These are phyloP conservation scores for Byssoonygena ceratinophila DNA, from an alignment of 2,329 filamentous ascomycete species.

Conservation along the genomic window DNA sequence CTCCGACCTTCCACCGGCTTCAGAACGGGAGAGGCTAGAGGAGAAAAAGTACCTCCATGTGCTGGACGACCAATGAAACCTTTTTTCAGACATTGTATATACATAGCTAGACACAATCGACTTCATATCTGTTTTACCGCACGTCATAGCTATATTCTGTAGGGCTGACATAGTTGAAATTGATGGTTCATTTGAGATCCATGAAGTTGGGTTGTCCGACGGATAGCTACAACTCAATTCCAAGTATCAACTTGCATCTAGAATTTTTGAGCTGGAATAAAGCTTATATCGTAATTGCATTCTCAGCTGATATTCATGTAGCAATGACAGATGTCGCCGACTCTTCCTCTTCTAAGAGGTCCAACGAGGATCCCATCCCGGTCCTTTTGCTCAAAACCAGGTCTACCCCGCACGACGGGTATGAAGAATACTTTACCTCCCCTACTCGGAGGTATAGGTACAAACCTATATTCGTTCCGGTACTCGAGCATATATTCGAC, in stretches of 20 bases:
- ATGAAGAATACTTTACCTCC: constrained; percentile 36
- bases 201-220: no score
- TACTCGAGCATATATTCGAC: constrained; percentile 38
- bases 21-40: constrained; percentile 85
- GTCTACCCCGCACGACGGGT: constrained; percentile 37
- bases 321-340: constrained; percentile 1
- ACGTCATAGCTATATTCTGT: background rate
- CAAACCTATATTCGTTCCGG: constrained; percentile 36
- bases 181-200: no score
- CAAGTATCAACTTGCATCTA: background rate
- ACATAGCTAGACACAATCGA: constrained; percentile 27
- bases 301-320: background rate
- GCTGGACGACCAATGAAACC: constrained; percentile 64
- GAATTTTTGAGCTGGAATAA: no score
- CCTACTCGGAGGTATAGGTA: constrained; percentile 19
- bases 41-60: constrained; percentile 97
- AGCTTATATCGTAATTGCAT: background rate
- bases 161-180: no score
- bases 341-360: background rate
- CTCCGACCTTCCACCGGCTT: constrained; percentile 89
- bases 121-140: constrained; percentile 21
- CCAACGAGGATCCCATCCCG: constrained; percentile 20
- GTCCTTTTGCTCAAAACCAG: constrained; percentile 41
- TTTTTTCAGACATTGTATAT: constrained; percentile 31
- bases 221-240: background rate